Evolutionary conservation across 352 stramenopile genomes (phyloP), one percentile per base, ranked within the genome.

Genomic region (Pythium folliculosum): DNA sequence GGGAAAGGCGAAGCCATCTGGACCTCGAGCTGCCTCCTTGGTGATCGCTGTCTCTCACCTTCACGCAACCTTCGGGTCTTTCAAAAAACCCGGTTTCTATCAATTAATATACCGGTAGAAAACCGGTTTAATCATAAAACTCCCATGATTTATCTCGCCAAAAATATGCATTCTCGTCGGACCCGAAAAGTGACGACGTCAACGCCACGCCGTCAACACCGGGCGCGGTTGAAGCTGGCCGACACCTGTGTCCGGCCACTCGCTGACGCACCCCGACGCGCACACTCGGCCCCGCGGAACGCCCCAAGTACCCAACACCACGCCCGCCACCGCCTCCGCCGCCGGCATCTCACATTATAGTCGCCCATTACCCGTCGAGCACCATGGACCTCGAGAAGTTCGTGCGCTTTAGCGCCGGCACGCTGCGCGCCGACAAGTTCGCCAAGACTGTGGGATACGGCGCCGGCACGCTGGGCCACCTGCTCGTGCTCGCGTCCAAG

Each of bases 391-490:
- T 91, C 45, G 83, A 88, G 60, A 93, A 93, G 74, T 84, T 92
- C 38, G 77, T 78, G 25, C 73, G 75, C 50, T 92, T 82, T 73
- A 86, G 71, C 63, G 76, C 82, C 72, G 71, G 60, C 61, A 89
- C 80, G 55, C 71, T 84, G 69, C 73, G 75, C 62, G 78, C 84
- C 21, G 86, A 95, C 76, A 95, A 95, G 73, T 77, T 92, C 63
- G 88, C 87, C 77, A 95, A 95, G 73, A 90, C 83, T 52, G 84
- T 95, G 64, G 80, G 82, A 56, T 95, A 92, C 64, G 82, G 82
- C 27, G 70, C 80, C 16, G 83, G 81, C 19, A 81, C 79, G 22
- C 55, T 79, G 27, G 83, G 78, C 25, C 80, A 89, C 63, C 45
- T 90, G 53, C 55, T 92, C 52, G 79, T 81, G 52, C 75, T 82